A percentile compares a stretch with the other conserved stretches of the same genome.
These are phyloP conservation scores for Fistulifera pelliculosa DNA, from an alignment of 108 stramenopile genomes.

Conservation along the genomic window DNA sequence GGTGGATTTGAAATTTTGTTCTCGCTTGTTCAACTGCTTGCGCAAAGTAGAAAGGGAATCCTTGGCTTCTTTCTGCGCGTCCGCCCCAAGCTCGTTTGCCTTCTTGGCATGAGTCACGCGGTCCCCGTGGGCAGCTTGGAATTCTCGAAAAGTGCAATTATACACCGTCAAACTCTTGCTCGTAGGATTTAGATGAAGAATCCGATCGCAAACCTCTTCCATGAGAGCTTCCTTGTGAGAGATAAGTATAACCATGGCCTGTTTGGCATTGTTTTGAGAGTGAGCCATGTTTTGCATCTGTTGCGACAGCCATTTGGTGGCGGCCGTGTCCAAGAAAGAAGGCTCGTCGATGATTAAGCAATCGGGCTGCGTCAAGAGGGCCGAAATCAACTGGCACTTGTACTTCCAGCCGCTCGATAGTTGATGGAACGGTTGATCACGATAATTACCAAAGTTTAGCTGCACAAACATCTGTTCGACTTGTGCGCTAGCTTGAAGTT, in stretches of 20 bases:
- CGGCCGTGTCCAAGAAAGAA: constrained; percentile 43
- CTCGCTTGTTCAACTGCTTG: constrained; percentile 21
- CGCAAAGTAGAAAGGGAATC: constrained; percentile 30
- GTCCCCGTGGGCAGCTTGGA: constrained; percentile 8
- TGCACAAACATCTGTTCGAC: constrained; percentile 15
- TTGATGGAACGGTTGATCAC: constrained; percentile 14
- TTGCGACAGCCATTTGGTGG: constrained; percentile 35
- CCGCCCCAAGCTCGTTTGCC: constrained; percentile 9
- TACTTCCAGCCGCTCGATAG: constrained; percentile 57
- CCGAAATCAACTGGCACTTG: constrained; percentile 41
- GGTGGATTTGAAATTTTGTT: constrained; percentile 23
- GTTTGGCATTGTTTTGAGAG: constrained; percentile 6
- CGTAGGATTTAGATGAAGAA: constrained; percentile 42
- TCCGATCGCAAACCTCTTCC: constrained; percentile 34
- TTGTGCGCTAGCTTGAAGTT: constrained; percentile 11
- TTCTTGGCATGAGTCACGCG: background rate
- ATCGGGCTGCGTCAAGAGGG: constrained; percentile 37
- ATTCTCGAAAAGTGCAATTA: constrained; percentile 23
- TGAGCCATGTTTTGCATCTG: constrained; percentile 5
- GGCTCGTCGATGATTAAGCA: constrained; percentile 56
- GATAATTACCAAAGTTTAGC: constrained; percentile 24
- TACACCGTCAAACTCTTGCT: constrained; percentile 35
- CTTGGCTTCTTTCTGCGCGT: constrained; percentile 15
- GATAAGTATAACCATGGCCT: constrained; percentile 42
- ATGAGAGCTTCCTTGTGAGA: constrained; percentile 52